Conservation (phyloP, 352 stramenopile species). For the Globisporangium uncinulatum region DNA sequence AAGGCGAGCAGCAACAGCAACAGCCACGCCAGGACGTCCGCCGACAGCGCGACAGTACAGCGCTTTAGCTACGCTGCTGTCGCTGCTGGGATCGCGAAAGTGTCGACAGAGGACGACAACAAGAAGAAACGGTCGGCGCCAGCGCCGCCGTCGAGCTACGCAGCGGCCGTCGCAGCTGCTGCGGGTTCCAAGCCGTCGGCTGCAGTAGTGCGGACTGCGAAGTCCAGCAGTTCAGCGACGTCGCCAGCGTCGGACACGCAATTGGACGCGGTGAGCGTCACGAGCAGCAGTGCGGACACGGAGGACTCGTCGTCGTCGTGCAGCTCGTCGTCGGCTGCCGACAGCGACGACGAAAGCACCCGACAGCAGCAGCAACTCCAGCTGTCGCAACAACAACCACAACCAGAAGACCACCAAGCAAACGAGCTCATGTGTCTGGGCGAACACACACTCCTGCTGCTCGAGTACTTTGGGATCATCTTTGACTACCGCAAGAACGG, state of each 20-base stretch:
- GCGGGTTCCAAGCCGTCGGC: constrained; percentile 9
- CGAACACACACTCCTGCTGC: constrained; percentile 65
- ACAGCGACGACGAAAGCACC: constrained; percentile 47
- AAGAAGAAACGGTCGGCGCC: constrained; percentile 8
- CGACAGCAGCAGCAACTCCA: constrained; percentile 5
- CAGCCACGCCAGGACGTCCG: not conserved
- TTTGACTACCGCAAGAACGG: constrained; percentile 86
- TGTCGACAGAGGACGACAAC: constrained; percentile 11
- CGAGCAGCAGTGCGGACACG: constrained; percentile 74
- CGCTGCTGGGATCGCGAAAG: constrained; percentile 55
- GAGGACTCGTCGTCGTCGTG: constrained; percentile 65
- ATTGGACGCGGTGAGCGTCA: constrained; percentile 61
- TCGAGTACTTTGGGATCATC: constrained; percentile 83
- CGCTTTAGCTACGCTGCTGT: constrained; percentile 72
- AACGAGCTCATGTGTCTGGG: constrained; percentile 40
- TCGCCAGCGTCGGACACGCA: constrained; percentile 8
- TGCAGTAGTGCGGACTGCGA: not conserved
- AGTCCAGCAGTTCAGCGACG: constrained; percentile 1
- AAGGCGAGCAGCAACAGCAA: constrained; percentile 3
- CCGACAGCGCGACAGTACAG: constrained; percentile 14
- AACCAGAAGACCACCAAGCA: constrained; percentile 1
- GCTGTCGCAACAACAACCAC: not conserved
- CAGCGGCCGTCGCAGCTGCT: constrained; percentile 49
- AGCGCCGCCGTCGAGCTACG: constrained; percentile 53
- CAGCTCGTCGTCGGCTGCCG: constrained; percentile 36